Base-by-base conservation (phyloP, 2,329 filamentous ascomycete species). In the Arthrobotrys iridis region DNA sequence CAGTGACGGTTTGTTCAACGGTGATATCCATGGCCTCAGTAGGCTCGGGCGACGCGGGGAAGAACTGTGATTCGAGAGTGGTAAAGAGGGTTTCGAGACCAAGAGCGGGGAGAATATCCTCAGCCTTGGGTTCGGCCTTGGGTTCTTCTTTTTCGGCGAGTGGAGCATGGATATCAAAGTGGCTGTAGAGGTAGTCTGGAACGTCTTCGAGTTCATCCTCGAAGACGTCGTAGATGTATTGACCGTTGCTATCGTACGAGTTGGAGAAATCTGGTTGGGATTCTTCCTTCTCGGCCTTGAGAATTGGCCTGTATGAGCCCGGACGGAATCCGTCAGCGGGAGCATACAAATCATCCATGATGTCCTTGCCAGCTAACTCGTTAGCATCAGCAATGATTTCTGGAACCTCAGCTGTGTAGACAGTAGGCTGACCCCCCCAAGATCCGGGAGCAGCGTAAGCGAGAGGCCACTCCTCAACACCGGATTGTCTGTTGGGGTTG, bases 401-500 rank as follows among this genome's bases (percentile, higher is more conserved):
- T 33, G 70, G 70, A 22, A 74, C 33, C 6, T 74, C 70, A 8
- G 70, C 70, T 3, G 70, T 43, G 28, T 74, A 74, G 11, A 74
- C 70, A n/a, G 70, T 63, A 13, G 70, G 66, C 24, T 57, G 55
- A 0, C 70, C 70, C 24, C 70, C 70, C 70, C 70, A 74, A 5
- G 70, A 79, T 58, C 55, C 73, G 35, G 77, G 58, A 13, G 77
- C 65, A 8, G 66, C 48, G 70, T 79, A 79, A 37, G 77, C 77
- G 46, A 80, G 77, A 11, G 79, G 78, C 79, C 79, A 80, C 35
- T 78, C 76, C 18, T 77, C 77, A 59, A 77, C 73, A 40, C 67
- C 60, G 20, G 70, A 30, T 64, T 77, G 65, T 58, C 70, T 57
- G 57, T 77, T 78, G 18, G 78, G 77, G 60, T 79, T 79, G 26